Percentiles rank a stretch among this genome's conserved stretches.
Evolutionary conservation across 106 monocot genomes (phyloP).

Genomic region (Xerophyta viscosa): DNA sequence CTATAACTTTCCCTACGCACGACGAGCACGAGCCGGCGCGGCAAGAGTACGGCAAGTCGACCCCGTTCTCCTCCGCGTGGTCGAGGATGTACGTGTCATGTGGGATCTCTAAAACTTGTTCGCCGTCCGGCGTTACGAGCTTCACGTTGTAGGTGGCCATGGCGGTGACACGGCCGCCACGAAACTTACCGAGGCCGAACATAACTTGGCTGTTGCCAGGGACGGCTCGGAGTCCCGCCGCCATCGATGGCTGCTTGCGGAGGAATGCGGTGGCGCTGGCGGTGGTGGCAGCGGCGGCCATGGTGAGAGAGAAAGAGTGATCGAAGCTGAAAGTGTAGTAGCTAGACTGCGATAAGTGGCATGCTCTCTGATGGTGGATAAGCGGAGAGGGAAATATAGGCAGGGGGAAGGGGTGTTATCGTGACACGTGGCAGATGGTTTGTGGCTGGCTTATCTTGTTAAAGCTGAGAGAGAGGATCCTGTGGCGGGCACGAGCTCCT

Average conservation of each 20-base stretch:
- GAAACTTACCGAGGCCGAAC: not conserved
- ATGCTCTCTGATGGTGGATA: too few relatives aligned
- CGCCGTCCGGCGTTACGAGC: slow-evolving; percentile 36
- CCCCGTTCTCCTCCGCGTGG: slow-evolving; percentile 41
- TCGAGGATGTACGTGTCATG: slow-evolving; percentile 71
- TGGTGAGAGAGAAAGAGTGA: not conserved
- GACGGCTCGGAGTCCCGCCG: not conserved
- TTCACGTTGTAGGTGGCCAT: slow-evolving; percentile 66
- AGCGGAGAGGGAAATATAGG: too few relatives aligned
- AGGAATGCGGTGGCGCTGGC: not conserved
- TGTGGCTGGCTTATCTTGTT: too few relatives aligned
- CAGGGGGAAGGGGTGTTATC: too few relatives aligned
- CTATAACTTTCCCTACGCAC: slow-evolving; percentile 59
- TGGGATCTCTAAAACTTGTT: slow-evolving; percentile 28
- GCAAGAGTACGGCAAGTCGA: slow-evolving; percentile 80
- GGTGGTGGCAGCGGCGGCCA: not conserved
- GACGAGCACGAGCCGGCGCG: slow-evolving; percentile 77
- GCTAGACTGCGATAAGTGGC: too few relatives aligned
- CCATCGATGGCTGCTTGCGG: not conserved
- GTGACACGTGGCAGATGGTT: too few relatives aligned
- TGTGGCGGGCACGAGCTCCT: too few relatives aligned
- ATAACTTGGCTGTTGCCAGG: not conserved
- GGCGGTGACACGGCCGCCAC: slow-evolving; percentile 25
- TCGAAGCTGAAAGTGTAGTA: not conserved
- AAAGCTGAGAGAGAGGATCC: too few relatives aligned